Conservation (phyloP, 768 basidiomycete species). For the Chalciporus chontae region DNA sequence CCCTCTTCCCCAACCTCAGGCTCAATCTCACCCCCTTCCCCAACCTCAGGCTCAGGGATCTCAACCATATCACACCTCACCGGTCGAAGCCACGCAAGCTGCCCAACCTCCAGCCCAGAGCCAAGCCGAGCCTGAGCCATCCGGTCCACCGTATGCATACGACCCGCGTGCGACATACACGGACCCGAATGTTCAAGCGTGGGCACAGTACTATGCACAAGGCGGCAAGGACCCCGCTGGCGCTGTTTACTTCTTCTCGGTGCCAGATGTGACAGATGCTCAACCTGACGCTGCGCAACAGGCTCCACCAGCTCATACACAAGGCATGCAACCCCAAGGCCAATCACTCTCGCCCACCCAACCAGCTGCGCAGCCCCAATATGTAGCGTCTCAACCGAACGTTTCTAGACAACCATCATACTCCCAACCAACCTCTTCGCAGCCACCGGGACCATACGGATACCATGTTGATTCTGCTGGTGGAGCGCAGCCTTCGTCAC, state of each 20-base stretch:
- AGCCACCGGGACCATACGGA: constrained; percentile 19
- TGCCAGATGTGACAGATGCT: constrained; percentile 66
- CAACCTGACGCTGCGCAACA: constrained; percentile 14
- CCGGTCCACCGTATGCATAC: constrained; percentile 51
- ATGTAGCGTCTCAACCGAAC: constrained; percentile 11
- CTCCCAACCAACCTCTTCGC: constrained; percentile 4
- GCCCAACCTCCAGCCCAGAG: constrained; percentile 12
- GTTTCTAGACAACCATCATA: constrained; percentile 13
- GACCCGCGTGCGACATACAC: constrained; percentile 66
- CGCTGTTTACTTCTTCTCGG: constrained; percentile 74
- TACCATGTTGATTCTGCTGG: constrained; percentile 17
- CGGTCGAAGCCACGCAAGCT: constrained; percentile 6
- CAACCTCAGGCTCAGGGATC: constrained; percentile 23
- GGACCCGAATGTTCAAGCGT: constrained; percentile 80
- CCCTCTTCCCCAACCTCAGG: constrained; percentile 22
- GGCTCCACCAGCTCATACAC: constrained; percentile 5
- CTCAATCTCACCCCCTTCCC: constrained; percentile 25
- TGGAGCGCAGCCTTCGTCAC: neutral
- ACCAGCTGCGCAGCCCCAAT: constrained; percentile 16
- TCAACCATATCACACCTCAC: constrained; percentile 15
- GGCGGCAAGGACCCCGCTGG: constrained; percentile 75
- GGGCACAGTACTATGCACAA: constrained; percentile 82
- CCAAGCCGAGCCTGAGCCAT: constrained; percentile 19
- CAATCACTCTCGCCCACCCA: constrained; percentile 17
- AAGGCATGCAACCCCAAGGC: constrained; percentile 9